Conservation (phyloP, 1,284 basidiomycete species). For the Naganishia cerealis region DNA sequence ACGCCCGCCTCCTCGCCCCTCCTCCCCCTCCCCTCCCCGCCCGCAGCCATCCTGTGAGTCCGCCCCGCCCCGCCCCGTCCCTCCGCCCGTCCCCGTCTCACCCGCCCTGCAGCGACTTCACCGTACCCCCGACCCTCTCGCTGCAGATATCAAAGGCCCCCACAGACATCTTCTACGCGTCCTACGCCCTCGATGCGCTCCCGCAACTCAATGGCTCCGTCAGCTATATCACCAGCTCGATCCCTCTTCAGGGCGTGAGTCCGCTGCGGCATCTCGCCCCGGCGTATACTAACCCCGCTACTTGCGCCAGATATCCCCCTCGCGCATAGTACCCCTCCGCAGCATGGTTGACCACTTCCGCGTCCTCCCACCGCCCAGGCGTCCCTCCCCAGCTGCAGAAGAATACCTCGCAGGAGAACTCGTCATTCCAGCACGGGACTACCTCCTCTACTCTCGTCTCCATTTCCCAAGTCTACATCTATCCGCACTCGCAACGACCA, state of each 20-base stretch:
- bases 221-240: constrained; percentile 88
- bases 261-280: not conserved
- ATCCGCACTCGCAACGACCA: constrained; percentile 82
- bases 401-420: constrained; percentile 69
- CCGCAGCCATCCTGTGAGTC: constrained; percentile 39
- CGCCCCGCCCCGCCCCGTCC: not conserved
- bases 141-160: constrained; percentile 84
- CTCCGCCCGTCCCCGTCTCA: not conserved
- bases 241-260: constrained; percentile 66
- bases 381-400: constrained; percentile 71
- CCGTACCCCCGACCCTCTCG: constrained; percentile 47
- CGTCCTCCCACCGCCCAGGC: constrained; percentile 72
- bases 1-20: constrained; percentile 38
- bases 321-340: constrained; percentile 76
- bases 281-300: constrained; percentile 7
- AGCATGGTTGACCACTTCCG: constrained; percentile 82
- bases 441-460: constrained; percentile 83
- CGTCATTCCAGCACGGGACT: constrained; percentile 39
- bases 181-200: constrained; percentile 85
- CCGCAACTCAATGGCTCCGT: constrained; percentile 88
- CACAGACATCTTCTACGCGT: constrained; percentile 83
- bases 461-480: constrained; percentile 85
- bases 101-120: constrained; percentile 43
- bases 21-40: constrained; percentile 8
- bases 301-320: constrained; percentile 56